These are phyloP conservation scores for Durio zibethinus DNA, from an alignment of 345 rosid species.

Conservation along the genomic window DNA sequence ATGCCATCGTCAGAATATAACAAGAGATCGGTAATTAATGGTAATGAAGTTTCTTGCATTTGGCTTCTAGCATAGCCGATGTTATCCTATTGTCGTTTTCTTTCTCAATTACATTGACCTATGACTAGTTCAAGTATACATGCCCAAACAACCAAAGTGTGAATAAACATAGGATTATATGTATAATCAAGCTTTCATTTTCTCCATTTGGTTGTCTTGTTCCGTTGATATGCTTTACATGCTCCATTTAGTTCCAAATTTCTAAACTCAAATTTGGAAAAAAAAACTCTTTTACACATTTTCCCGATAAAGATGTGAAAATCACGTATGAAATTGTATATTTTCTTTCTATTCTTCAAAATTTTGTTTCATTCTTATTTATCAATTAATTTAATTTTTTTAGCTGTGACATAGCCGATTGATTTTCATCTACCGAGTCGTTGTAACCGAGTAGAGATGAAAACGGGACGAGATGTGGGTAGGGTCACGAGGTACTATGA, in stretches of 20 bases:
- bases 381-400: not conserved
- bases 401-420: not conserved
- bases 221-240: not conserved
- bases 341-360: too few relatives aligned
- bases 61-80: not conserved
- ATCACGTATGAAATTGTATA: not conserved
- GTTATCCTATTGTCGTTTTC: not conserved
- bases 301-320: not conserved
- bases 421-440: too few relatives aligned
- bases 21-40: conserved; percentile 5
- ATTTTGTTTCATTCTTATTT: not conserved
- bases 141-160: not conserved
- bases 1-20: not conserved
- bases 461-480: too few relatives aligned
- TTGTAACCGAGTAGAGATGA: too few relatives aligned
- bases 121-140: not conserved
- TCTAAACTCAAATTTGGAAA: not conserved
- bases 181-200: not conserved
- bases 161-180: conserved; percentile 10
- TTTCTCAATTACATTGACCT: not conserved
- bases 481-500: too few relatives aligned
- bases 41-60: not conserved
- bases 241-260: not conserved
- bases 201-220: conserved; percentile 1
- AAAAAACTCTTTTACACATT: not conserved